Base-by-base conservation (phyloP, 1,284 basidiomycete genomes). In the Tilletia indica region DNA sequence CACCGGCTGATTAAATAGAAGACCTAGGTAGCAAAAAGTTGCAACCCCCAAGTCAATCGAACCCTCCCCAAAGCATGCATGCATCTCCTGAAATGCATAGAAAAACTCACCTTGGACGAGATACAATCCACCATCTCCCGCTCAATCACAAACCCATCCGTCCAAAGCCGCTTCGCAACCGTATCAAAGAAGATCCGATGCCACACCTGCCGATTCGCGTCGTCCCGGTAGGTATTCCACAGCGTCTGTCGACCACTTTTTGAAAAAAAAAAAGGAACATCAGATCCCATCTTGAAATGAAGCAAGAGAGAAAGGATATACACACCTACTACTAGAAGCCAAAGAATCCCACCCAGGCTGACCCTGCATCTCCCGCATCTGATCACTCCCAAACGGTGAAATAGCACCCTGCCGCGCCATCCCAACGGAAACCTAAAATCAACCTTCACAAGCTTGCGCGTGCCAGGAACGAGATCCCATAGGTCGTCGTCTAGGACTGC, bases 101-200 rank as follows among this genome's bases (percentile, higher is more conserved):
- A n/a, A 34, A 58, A 34, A 19, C 61, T 64, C 61, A 64, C 61
- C 61, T 64, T 64, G 61, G 61, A 64, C 36, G 61, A 64, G 61
- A 64, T 64, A 34, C 61, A 64, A 21, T 64, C 61, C 1, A 64
- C 61, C 61, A 64, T 64, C 38, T 64, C 61, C 12, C 61, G 34
- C 38, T 64, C 61, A 42, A 64, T 64, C 12, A 64, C 61, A 42
- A 64, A 64, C 34, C 61, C 61, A 42, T 64, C 61, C 19, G 31
- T 64, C 61, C 61, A 64, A 8, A 64, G 61, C 61, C 61, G 34
- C 61, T 64, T 64, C 38, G 61, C 61, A 8, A 64, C n/a, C 36
- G 34, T 34, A 39, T 64, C 61, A 42, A 64, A 64, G 61, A 64
- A 64, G 61, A 64, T 64, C 12, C 61, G 61, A 39, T 64, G 61